These are phyloP conservation scores for Pezicula neosporulosa DNA, from an alignment of 2,329 filamentous ascomycete genomes.

Conservation along the genomic window DNA sequence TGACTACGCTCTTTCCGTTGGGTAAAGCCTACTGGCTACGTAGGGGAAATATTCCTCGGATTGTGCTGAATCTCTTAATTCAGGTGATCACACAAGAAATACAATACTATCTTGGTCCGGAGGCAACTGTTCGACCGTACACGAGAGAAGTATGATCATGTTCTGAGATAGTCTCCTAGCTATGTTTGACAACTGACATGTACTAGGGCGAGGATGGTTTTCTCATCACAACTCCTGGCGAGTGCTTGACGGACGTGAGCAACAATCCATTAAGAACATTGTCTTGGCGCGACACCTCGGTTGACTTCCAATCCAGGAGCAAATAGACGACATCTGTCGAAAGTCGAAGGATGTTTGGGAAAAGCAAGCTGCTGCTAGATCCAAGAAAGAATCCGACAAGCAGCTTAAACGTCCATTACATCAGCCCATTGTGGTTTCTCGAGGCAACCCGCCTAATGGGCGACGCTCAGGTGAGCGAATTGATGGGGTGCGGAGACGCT, in stretches of 20 bases:
- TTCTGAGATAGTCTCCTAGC: conserved; percentile 6
- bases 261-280: neutral
- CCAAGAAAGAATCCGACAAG: conserved; percentile 40
- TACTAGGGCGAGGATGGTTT: conserved; percentile 57
- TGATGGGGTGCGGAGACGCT: conserved; percentile 14
- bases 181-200: neutral
- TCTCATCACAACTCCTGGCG: conserved; percentile 54
- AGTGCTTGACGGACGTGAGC: conserved; percentile 57
- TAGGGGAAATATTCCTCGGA: neutral
- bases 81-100: conserved; percentile 53
- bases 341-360: conserved; percentile 59
- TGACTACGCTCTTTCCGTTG: neutral
- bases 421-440: conserved; percentile 49
- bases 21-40: neutral
- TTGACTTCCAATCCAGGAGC: conserved; percentile 41
- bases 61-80: neutral
- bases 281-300: neutral
- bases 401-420: conserved; percentile 54
- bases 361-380: conserved; percentile 47
- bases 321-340: conserved; percentile 59
- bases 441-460: conserved; percentile 27
- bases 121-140: conserved; percentile 25
- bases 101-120: conserved; percentile 54
- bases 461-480: conserved; percentile 17
- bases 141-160: conserved; percentile 7